Conservation (phyloP, 1,139 yeast species). For the Hansenula lynferdii region DNA sequence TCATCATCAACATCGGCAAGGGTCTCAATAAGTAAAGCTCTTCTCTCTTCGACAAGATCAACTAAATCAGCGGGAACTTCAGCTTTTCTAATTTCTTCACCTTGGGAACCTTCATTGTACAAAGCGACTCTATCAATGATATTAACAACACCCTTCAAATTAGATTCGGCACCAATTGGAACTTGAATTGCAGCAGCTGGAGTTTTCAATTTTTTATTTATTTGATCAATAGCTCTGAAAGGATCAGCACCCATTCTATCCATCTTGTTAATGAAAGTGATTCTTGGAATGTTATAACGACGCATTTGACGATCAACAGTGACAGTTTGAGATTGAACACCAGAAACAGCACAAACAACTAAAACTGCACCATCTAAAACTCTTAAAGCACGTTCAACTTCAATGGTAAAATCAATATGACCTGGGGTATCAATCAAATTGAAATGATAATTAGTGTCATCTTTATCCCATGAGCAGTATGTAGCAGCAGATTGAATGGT, state of each 20-base stretch:
- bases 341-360: conserved; percentile 97
- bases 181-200: conserved; percentile 98
- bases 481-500: conserved; percentile 99
- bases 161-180: conserved; percentile 91
- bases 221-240: conserved; percentile 89
- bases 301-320: conserved; percentile 99
- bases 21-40: conserved; percentile 81
- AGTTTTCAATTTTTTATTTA: conserved; percentile 78
- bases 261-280: conserved; percentile 96
- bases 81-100: conserved; percentile 61
- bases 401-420: conserved; percentile 97
- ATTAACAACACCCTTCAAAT: conserved; percentile 84
- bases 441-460: conserved; percentile 66
- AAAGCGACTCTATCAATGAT: conserved; percentile 82
- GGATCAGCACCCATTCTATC: conserved; percentile 99
- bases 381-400: conserved; percentile 95
- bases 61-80: conserved; percentile 73
- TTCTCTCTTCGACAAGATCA: conserved; percentile 77
- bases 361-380: conserved; percentile 97
- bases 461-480: conserved; percentile 93
- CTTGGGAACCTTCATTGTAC: conserved; percentile 90
- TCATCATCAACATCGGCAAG: conserved; percentile 98
- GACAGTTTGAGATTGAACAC: conserved; percentile 97
- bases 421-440: conserved; percentile 98
- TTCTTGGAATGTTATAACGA: conserved; percentile 93